Conservation (phyloP, 352 stramenopile genomes). For the Phytophthora meadii region DNA sequence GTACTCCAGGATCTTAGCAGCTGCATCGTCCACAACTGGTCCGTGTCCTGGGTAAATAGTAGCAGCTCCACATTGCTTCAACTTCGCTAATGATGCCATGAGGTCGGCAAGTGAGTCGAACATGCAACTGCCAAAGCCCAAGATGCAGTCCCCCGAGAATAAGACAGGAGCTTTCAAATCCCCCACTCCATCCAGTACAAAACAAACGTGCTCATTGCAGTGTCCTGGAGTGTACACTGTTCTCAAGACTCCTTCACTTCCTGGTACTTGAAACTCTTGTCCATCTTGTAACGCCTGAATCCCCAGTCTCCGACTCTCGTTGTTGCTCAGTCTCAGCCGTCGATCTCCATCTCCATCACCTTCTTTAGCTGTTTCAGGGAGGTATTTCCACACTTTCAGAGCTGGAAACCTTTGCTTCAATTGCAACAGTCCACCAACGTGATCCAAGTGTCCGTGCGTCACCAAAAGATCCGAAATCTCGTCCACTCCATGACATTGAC, state of each 20-base stretch:
- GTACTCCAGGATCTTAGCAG: conserved; percentile 79
- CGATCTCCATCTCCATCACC: conserved; percentile 40
- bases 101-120: conserved; percentile 87
- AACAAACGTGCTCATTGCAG: conserved; percentile 87
- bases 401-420: conserved; percentile 60
- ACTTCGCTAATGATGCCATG: conserved; percentile 69
- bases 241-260: conserved; percentile 36
- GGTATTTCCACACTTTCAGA: conserved; percentile 76
- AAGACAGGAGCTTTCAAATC: conserved; percentile 34
- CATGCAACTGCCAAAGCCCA: conserved; percentile 85
- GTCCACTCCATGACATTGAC: conserved; percentile 44
- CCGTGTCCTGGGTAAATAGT: conserved; percentile 85
- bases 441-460: conserved; percentile 91
- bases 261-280: conserved; percentile 45
- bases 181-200: conserved; percentile 55
- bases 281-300: conserved; percentile 50
- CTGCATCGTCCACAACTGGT: conserved; percentile 66
- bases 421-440: conserved; percentile 83
- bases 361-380: conserved; percentile 32
- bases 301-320: conserved; percentile 53
- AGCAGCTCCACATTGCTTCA: conserved; percentile 45
- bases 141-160: conserved; percentile 88
- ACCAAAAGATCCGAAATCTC: conserved; percentile 84
- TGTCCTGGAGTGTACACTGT: conserved; percentile 86
- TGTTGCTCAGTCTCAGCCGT: conserved; percentile 54